Evolutionary conservation across 2,329 filamentous ascomycete species (phyloP).

Genomic region (Chaetomiaceae sp.): DNA sequence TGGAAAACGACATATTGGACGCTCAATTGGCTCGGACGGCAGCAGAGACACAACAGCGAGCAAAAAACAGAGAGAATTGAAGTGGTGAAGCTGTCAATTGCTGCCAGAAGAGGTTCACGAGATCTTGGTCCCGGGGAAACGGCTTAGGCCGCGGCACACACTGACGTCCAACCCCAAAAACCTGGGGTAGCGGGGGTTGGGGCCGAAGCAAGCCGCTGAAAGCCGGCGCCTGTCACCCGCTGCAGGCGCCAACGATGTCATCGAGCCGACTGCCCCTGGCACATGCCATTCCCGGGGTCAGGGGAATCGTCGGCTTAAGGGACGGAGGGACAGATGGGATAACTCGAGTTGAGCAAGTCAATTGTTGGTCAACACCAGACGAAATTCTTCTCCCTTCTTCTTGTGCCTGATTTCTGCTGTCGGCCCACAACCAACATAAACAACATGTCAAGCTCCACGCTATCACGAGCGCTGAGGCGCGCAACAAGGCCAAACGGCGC

Average conservation of each 20-base stretch:
- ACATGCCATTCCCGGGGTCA: neutral
- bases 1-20: constrained; percentile 43
- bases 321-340: neutral
- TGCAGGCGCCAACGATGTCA: constrained; percentile 12
- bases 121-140: neutral
- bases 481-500: constrained; percentile 20
- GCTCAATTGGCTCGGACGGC: constrained; percentile 8
- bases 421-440: neutral
- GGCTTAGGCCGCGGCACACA: neutral
- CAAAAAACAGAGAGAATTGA: neutral
- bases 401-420: neutral
- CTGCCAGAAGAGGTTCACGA: neutral
- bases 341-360: neutral
- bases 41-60: constrained; percentile 9
- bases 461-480: constrained; percentile 32
- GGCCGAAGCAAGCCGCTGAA: constrained; percentile 42
- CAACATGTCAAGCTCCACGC: constrained; percentile 40
- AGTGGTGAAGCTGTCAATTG: constrained; percentile 11
- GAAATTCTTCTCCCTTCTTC: neutral
- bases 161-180: constrained; percentile 5
- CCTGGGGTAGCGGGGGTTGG: constrained; percentile 3
- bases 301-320: constrained; percentile 18
- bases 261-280: neutral
- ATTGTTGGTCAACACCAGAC: neutral
- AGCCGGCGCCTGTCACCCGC: constrained; percentile 10